Percentiles rank a stretch among this genome's conserved stretches.
Conservation (phyloP, 306 rosid species). For the Trichosanthes cucumerina region DNA sequence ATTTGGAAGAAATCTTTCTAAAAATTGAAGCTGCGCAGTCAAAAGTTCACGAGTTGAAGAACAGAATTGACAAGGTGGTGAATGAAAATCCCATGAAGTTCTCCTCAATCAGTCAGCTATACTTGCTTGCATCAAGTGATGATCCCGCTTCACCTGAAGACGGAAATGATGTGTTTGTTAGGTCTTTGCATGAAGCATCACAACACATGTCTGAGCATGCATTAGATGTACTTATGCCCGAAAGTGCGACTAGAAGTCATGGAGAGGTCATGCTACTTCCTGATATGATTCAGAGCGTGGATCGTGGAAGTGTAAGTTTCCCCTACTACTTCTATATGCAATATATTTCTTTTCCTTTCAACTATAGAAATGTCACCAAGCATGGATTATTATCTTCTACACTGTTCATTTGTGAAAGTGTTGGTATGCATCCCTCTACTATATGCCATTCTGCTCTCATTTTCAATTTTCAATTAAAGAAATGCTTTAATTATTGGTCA, state of each 20-base stretch:
- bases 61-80: constrained; percentile 38
- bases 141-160: constrained; percentile 19
- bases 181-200: constrained; percentile 22
- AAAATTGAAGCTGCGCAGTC: constrained; percentile 41
- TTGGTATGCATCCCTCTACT: background rate
- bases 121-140: constrained; percentile 20
- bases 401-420: background rate
- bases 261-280: constrained; percentile 28
- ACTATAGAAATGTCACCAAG: background rate
- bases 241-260: constrained; percentile 22
- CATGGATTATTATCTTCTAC: background rate
- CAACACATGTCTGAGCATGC: constrained; percentile 25
- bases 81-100: constrained; percentile 32
- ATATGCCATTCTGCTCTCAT: background rate
- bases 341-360: background rate
- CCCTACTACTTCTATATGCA: background rate
- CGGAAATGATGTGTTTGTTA: constrained; percentile 19
- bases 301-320: constrained; percentile 38
- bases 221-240: constrained; percentile 24
- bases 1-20: constrained; percentile 26
- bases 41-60: constrained; percentile 33
- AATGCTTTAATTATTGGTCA: background rate
- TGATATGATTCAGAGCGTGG: constrained; percentile 17
- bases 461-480: background rate
- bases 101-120: constrained; percentile 24